phyloP scores from a whole-genome alignment of 176 grass and related monocot genomes.

The Carex pumila region DNA sequence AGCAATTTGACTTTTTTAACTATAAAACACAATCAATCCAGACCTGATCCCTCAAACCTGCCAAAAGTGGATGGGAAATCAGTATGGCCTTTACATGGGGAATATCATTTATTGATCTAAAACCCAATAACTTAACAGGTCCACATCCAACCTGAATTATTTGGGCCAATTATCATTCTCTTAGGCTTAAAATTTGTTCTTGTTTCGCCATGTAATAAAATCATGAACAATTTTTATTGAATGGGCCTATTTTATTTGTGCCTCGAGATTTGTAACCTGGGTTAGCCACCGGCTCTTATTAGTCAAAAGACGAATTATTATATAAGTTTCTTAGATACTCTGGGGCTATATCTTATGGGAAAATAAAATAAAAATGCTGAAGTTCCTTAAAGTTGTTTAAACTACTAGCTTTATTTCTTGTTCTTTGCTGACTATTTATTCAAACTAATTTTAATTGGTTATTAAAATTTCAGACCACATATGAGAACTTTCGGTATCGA shows the following conservation, averaged over 20 bases:
- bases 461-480: slow-evolving; percentile 64
- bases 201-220: neutral
- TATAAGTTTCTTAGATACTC: neutral
- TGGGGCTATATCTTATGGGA: neutral
- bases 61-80: neutral
- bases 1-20: neutral
- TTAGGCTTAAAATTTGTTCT: neutral
- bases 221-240: neutral
- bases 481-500: slow-evolving; percentile 90
- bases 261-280: neutral
- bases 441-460: neutral
- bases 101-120: neutral
- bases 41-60: neutral
- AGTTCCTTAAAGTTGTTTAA: neutral
- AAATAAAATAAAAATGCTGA: neutral
- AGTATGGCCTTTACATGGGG: neutral
- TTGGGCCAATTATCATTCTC: neutral
- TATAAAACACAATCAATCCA: neutral
- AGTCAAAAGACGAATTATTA: neutral
- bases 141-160: neutral
- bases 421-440: neutral
- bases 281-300: neutral
- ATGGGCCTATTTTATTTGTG: neutral
- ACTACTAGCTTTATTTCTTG: slow-evolving; percentile 7
- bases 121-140: neutral